Percentiles rank a stretch among this genome's conserved stretches.
Conservation (phyloP, 352 stramenopile genomes). For the Pythium coloratum region DNA sequence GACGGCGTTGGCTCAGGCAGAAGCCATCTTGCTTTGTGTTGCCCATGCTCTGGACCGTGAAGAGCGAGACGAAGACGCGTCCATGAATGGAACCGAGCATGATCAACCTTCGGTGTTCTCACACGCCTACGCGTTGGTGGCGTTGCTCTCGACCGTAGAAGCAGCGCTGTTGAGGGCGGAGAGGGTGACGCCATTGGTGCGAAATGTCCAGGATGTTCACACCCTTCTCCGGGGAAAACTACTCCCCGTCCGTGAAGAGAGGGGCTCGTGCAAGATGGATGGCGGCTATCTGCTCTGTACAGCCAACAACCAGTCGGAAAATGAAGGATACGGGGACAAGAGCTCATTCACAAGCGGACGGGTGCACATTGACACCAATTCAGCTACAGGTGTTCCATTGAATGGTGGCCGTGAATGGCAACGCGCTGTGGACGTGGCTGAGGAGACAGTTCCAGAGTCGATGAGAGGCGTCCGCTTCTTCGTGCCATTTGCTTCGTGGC, state of each 20-base stretch:
- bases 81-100: not conserved
- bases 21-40: conserved; percentile 13
- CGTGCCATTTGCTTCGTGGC: conserved; percentile 27
- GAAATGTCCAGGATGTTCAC: not conserved
- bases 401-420: not conserved
- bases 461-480: conserved; percentile 10
- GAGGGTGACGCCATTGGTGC: not conserved
- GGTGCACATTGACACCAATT: not conserved
- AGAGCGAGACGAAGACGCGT: not conserved
- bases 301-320: not conserved
- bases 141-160: not conserved
- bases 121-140: conserved; percentile 10
- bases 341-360: not conserved
- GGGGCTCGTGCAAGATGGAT: not conserved
- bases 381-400: not conserved
- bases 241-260: not conserved
- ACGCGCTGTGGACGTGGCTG: not conserved
- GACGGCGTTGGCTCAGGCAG: not conserved
- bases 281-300: not conserved
- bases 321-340: not conserved
- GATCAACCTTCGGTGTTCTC: not conserved
- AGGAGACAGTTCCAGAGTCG: not conserved
- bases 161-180: not conserved
- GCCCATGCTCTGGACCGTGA: not conserved
- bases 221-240: not conserved